Evolutionary conservation across 768 basidiomycete genomes (phyloP), one percentile per base, ranked within the genome.

Genomic region (Leccinum pellstonianum): DNA sequence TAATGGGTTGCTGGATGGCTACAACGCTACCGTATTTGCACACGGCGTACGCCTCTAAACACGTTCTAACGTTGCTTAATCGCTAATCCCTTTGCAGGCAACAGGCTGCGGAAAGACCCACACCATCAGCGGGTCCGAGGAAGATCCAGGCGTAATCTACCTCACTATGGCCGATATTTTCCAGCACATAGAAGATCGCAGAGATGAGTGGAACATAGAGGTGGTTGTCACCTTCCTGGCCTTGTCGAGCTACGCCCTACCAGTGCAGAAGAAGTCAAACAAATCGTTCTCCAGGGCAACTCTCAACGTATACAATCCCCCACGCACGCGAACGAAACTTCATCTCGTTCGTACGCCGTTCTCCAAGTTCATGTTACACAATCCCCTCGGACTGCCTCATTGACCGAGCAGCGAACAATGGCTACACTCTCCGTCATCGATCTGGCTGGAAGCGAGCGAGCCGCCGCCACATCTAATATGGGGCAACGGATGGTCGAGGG

Each of bases 41-140:
- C 98, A 99, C 73, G 97, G 97, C 38, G 97, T 98, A 74, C 73
- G 91, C 79, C 57, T 50, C 62, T 61, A 43, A 41, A 54, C 54
- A 58, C 52, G 9, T 38, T 38, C 19, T 56, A 27, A 54, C 25
- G 15, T 19, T 33, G 21, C 60, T 25, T 55, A 57, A 29, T 64
- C 29, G 51, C 63, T 53, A 56, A 68, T 64, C 52, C 56, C 62
- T 48, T 58, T 47, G 19, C 69, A 98, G 97, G 97, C 97, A 23
- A 98, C 97, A n/a, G 97, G 97, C n/a, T 98, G 97, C 72, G 97
- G 97, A 64, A 99, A 99, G 76, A 99, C 97, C 5, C 95, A 98
- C 75, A 99, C 97, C 19, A 98, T 99, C 73, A 97, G 94, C 67
- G 96, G 96, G 58, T 89, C 91, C 38, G 88, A 90, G 49, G 71